phyloP scores from a whole-genome alignment of 495 filamentous ascomycete species.

The Aspergillus leporis region DNA sequence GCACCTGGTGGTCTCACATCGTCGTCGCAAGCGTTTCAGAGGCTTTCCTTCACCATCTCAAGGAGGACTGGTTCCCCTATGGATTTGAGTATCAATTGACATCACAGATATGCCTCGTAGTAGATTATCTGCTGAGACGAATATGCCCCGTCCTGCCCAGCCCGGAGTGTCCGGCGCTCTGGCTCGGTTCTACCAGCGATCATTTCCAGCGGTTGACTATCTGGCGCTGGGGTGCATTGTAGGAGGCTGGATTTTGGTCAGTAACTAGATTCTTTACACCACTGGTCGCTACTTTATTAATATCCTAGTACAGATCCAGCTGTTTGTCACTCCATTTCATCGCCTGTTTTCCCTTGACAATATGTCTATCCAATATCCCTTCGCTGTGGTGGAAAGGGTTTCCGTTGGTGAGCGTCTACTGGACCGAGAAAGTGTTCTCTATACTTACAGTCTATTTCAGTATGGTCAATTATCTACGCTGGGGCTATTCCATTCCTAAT shows the following conservation, averaged over 20 bases:
- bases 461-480: conserved; percentile 74
- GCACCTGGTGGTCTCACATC: not conserved
- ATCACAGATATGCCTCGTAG: conserved; percentile 32
- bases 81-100: not conserved
- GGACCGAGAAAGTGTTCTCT: not conserved
- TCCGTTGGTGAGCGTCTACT: conserved; percentile 58
- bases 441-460: conserved; percentile 33
- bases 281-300: conserved; percentile 1
- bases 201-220: conserved; percentile 81
- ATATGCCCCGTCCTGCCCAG: conserved; percentile 29
- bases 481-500: conserved; percentile 66
- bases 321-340: conserved; percentile 83
- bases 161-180: conserved; percentile 38
- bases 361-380: conserved; percentile 78
- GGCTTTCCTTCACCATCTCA: not conserved
- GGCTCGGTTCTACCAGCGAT: conserved; percentile 57
- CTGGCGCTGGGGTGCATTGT: conserved; percentile 71
- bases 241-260: conserved; percentile 64
- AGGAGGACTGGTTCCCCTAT: conserved; percentile 6
- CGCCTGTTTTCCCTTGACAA: conserved; percentile 76
- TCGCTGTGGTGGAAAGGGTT: conserved; percentile 83
- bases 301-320: conserved; percentile 53
- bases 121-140: conserved; percentile 29
- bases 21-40: not conserved
- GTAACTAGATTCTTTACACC: conserved; percentile 17